These are phyloP conservation scores for Podospora conica DNA, from an alignment of 495 filamentous ascomycete species.

Conservation along the genomic window DNA sequence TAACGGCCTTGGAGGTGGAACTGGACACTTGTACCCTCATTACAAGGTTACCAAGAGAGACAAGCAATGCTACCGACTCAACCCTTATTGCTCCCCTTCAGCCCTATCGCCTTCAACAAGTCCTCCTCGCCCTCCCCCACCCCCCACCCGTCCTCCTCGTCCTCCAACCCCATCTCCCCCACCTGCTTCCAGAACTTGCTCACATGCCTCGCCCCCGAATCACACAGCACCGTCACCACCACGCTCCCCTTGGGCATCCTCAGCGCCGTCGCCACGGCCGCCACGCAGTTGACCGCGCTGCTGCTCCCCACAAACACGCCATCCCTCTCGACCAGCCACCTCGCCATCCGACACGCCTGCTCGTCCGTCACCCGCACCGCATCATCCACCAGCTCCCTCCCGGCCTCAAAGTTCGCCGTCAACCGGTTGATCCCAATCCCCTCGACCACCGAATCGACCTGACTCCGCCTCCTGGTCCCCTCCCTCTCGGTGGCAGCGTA, in stretches of 20 bases:
- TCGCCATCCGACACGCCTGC: constrained; percentile 87
- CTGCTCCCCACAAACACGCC: constrained; percentile 92
- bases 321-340: constrained; percentile 93
- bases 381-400: constrained; percentile 77
- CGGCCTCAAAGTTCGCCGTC: constrained; percentile 86
- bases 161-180: constrained; percentile 60
- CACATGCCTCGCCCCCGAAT: constrained; percentile 83
- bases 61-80: too few relatives aligned
- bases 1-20: too few relatives aligned
- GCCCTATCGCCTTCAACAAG: constrained; percentile 32
- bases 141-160: constrained; percentile 11
- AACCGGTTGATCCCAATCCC: constrained; percentile 92
- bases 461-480: constrained; percentile 77
- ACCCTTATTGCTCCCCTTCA: constrained; percentile 19
- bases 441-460: constrained; percentile 95
- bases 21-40: too few relatives aligned
- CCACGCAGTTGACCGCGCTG: constrained; percentile 93
- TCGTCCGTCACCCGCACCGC: constrained; percentile 87
- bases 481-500: constrained; percentile 82
- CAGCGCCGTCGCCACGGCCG: constrained; percentile 73
- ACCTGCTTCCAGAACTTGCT: constrained; percentile 90
- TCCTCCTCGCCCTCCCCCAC: constrained; percentile 19
- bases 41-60: too few relatives aligned
- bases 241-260: constrained; percentile 59
- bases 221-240: constrained; percentile 88